phyloP scores from a whole-genome alignment of 148 eudicot genomes.

The Polygonum aviculare region DNA sequence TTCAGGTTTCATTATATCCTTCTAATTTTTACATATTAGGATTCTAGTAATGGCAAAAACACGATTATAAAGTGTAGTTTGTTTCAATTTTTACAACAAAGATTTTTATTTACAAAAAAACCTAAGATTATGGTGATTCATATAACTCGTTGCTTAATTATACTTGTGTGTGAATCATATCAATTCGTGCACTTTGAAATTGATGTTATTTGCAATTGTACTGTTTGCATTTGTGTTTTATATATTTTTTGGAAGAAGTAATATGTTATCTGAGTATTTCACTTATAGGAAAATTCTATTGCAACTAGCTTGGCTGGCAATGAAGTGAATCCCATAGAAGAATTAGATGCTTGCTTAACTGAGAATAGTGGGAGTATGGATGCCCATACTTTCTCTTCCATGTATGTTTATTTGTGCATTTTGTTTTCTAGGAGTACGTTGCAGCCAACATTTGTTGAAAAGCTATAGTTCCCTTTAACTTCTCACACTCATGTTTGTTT shows the following conservation, averaged over 20 bases:
- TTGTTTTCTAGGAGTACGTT: background rate
- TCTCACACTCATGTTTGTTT: background rate
- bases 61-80: no score
- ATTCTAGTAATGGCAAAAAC: no score
- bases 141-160: no score
- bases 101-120: no score
- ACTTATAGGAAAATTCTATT: conserved; percentile 4
- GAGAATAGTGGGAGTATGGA: conserved; percentile 43
- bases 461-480: background rate
- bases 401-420: background rate
- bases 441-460: background rate
- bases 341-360: conserved; percentile 42
- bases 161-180: no score
- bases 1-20: background rate
- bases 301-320: conserved; percentile 75
- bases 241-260: background rate
- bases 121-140: no score
- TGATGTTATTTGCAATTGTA: background rate
- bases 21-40: no score
- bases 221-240: background rate
- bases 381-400: conserved; percentile 15
- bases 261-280: background rate
- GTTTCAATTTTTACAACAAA: no score
- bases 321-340: conserved; percentile 50
- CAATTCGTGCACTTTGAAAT: background rate